Percentiles rank a stretch among this genome's conserved stretches.
These are phyloP conservation scores for Solanum pinnatisectum DNA, from an alignment of 257 asterid genomes.

Conservation along the genomic window DNA sequence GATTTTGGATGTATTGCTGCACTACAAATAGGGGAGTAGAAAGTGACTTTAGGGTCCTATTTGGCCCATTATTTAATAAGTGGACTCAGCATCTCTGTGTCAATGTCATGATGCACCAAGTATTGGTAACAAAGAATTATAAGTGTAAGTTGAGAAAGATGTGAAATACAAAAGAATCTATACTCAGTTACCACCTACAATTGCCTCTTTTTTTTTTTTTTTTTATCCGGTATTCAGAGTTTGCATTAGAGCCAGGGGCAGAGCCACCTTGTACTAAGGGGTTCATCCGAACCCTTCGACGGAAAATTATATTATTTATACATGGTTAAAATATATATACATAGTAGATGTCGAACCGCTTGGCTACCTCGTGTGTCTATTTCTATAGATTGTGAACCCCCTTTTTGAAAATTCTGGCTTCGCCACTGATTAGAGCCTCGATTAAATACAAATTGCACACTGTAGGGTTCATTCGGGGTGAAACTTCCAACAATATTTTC, in stretches of 20 bases:
- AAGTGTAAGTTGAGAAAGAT: neutral
- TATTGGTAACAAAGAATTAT: neutral
- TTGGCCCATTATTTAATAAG: conserved; percentile 10
- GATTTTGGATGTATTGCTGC: neutral
- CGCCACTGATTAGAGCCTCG: too few species aligned
- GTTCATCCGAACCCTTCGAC: too few species aligned
- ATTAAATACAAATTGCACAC: too few species aligned
- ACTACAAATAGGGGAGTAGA: conserved; percentile 8
- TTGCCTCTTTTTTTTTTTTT: neutral
- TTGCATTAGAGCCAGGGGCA: too few species aligned
- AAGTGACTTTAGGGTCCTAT: conserved; percentile 13
- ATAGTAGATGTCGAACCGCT: too few species aligned
- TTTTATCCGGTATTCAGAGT: neutral
- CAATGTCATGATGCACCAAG: neutral
- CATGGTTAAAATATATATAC: too few species aligned
- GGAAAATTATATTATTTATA: too few species aligned
- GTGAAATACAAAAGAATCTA: conserved; percentile 10
- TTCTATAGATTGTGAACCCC: too few species aligned
- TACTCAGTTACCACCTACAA: conserved; percentile 15
- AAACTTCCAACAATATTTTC: too few species aligned
- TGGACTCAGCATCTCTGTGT: conserved; percentile 20
- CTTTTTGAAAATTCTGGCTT: too few species aligned
- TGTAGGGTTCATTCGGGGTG: fast-evolving
- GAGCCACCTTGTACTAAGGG: too few species aligned
- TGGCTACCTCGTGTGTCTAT: too few species aligned